These are phyloP conservation scores for Hydnomerulius pinastri DNA, from an alignment of 768 basidiomycete genomes.

Conservation along the genomic window DNA sequence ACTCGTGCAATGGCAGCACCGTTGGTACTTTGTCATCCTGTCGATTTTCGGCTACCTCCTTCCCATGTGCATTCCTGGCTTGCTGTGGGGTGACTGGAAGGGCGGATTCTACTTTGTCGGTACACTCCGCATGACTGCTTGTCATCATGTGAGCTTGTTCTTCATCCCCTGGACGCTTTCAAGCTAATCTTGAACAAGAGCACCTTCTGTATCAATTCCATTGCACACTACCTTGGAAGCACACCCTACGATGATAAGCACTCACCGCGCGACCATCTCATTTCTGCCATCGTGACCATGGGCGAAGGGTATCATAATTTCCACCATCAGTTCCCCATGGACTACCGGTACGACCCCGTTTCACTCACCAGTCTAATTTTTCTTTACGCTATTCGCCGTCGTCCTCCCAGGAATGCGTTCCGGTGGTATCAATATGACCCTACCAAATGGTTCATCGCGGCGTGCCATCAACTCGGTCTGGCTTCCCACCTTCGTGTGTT, in stretches of 20 bases:
- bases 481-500: conserved; percentile 84
- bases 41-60: conserved; percentile 70
- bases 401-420: conserved; percentile 60
- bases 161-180: background rate
- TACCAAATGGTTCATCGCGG: conserved; percentile 79
- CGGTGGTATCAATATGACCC: conserved; percentile 74
- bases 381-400: conserved; percentile 6
- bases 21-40: conserved; percentile 64
- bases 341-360: conserved; percentile 36
- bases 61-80: conserved; percentile 67
- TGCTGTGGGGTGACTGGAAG: conserved; percentile 73
- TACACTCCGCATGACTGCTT: conserved; percentile 69
- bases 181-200: conserved; percentile 44
- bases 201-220: conserved; percentile 87
- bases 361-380: background rate
- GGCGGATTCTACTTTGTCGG: conserved; percentile 80
- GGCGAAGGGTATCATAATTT: conserved; percentile 72
- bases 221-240: conserved; percentile 83
- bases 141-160: conserved; percentile 78
- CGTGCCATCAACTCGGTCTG: conserved; percentile 60
- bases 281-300: conserved; percentile 82
- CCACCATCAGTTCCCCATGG: conserved; percentile 89
- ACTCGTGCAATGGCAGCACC: conserved; percentile 79
- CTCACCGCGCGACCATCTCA: conserved; percentile 74
- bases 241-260: conserved; percentile 81